Percentiles rank a stretch among this genome's conserved stretches.
These are phyloP conservation scores for Xylaria cubensis DNA, from an alignment of 495 filamentous ascomycete genomes.

Conservation along the genomic window DNA sequence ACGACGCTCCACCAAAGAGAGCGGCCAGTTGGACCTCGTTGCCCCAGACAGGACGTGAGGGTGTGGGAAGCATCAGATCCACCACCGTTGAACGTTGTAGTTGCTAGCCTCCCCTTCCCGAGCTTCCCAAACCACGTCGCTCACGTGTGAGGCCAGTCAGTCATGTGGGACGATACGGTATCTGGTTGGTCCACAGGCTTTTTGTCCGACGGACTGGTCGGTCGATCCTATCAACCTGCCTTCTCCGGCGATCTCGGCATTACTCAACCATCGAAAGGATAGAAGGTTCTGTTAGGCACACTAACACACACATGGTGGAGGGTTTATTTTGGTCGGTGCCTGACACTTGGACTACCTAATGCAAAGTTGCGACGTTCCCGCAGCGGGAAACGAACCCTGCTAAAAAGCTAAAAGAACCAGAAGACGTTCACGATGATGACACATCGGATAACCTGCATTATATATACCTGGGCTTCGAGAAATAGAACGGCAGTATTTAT, in stretches of 20 bases:
- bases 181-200: constrained; percentile 36
- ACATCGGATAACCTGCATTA: background rate
- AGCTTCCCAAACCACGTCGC: constrained; percentile 12
- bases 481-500: background rate
- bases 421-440: background rate
- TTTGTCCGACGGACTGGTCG: constrained; percentile 15
- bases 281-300: constrained; percentile 23
- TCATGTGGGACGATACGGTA: constrained; percentile 38
- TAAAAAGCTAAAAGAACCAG: background rate
- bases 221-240: constrained; percentile 31
- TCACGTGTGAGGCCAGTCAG: constrained; percentile 29
- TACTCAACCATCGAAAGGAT: constrained; percentile 34
- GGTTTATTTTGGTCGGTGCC: constrained; percentile 12
- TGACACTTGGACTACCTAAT: constrained; percentile 30
- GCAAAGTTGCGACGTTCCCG: constrained; percentile 38
- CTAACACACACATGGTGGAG: constrained; percentile 25
- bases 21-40: constrained; percentile 28
- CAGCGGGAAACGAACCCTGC: constrained; percentile 27
- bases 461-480: background rate
- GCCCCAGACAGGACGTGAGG: constrained; percentile 16
- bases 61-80: constrained; percentile 26
- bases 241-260: constrained; percentile 40
- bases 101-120: constrained; percentile 28
- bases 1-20: constrained; percentile 34
- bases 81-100: constrained; percentile 41